These are phyloP conservation scores for Diaporthe australafricana DNA, from an alignment of 2,329 filamentous ascomycete species.

Conservation along the genomic window DNA sequence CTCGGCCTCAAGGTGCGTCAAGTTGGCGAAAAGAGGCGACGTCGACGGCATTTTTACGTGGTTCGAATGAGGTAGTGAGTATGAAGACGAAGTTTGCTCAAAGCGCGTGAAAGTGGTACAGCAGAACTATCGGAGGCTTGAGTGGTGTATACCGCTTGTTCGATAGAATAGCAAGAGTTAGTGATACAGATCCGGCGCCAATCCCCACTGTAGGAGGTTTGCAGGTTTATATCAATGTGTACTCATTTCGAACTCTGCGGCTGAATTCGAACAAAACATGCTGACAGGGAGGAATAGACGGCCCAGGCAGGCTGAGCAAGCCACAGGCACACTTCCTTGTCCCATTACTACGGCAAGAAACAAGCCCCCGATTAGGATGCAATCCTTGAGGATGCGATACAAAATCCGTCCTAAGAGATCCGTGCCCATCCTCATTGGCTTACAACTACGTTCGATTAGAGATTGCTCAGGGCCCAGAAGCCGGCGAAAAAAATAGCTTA, in stretches of 20 bases:
- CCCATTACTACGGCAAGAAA: not conserved
- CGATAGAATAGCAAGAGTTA: not conserved
- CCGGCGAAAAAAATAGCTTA: not conserved
- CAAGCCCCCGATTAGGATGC: not conserved
- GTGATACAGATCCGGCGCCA: not conserved
- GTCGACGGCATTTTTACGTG: slow-evolving; percentile 4
- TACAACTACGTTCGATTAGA: no score
- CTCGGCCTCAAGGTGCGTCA: slow-evolving; percentile 3
- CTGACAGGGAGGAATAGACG: not conserved
- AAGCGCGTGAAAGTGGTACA: no score
- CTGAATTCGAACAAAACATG: not conserved
- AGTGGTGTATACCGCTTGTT: not conserved
- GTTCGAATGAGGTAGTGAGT: not conserved
- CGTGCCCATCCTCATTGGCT: not conserved
- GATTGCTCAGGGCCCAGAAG: not conserved
- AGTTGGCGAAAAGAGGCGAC: not conserved
- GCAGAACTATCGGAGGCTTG: not conserved
- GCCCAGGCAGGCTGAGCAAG: slow-evolving; percentile 24
- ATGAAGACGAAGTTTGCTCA: not conserved
- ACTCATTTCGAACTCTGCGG: not conserved
- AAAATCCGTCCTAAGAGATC: not conserved
- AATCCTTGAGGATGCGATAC: slow-evolving; percentile 15
- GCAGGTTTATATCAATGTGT: slow-evolving; percentile 5
- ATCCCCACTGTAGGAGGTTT: not conserved
- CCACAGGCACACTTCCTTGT: not conserved